Evolutionary conservation across 2,329 filamentous ascomycete species (phyloP), one percentile per base, ranked within the genome.

Genomic region (Hypoxylon sp.): DNA sequence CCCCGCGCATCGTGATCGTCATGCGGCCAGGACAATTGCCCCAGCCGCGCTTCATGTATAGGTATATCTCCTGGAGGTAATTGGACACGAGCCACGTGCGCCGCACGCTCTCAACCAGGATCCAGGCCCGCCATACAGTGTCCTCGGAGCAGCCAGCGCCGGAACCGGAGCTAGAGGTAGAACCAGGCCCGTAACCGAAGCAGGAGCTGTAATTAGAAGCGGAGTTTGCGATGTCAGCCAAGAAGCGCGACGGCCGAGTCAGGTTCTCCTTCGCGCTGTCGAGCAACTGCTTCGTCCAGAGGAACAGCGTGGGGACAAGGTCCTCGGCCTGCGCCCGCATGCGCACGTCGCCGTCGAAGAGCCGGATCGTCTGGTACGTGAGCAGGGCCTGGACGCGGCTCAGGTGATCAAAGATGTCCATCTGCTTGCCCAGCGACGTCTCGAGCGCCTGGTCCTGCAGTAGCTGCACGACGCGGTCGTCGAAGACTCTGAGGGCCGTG

Each of bases 301-400:
- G 56, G 48, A 55, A 59, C n/a, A 81, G 62, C 13, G 79, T 72
- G 8, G 77, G 70, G 35, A 79, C 74, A 17, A 77, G 68, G 11
- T 59, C 71, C 65, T 81, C 78, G 11, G 74, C 79, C 50, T 76
- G 74, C 2, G 74, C 74, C 31, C 79, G 75, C 69, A 79, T 76
- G 20, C 74, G 71, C 25, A 80, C 70, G 64, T 80, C 77, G 25
- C 79, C 79, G 63, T 81, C 79, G 60, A 77, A 78, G 6, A 81
- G 72, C 8, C 79, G 72, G 51, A 80, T 77, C n/a, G 75, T 62
- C 61, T 80, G 78, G 65, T 80, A 80, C n/a, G 69, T 68, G 0
- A 76, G 59, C 30, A 77, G 55, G 7, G 75, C 66, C 51, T 76
- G 75, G n/a, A 76, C 75, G 1, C 72, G 67, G 22, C 68, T 61